These are phyloP conservation scores for Datura wrightii DNA, from an alignment of 257 asterid genomes.

Conservation along the genomic window DNA sequence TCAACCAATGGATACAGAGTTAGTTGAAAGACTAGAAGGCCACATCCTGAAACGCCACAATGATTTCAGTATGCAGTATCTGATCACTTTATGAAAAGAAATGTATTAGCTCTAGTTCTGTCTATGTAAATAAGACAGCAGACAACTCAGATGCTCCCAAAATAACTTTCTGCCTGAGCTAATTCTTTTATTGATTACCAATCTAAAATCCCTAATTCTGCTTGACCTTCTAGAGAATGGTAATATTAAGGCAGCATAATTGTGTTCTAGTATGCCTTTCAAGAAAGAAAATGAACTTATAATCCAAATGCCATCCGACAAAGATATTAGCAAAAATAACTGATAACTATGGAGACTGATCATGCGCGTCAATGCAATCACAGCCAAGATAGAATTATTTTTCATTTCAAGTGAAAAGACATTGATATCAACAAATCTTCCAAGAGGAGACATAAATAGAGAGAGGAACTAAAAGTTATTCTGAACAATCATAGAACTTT, in stretches of 20 bases:
- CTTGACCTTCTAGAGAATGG: not conserved
- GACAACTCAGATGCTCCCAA: not conserved
- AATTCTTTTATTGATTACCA: not conserved
- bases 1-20: constrained; percentile 61
- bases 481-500: not conserved
- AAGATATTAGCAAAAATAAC: not conserved
- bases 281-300: not conserved
- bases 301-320: not conserved
- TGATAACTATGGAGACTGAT: no score
- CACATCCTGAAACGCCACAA: constrained; percentile 58
- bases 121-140: not conserved
- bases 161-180: not conserved
- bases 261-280: not conserved
- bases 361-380: not conserved
- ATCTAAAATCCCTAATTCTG: not conserved
- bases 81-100: not conserved
- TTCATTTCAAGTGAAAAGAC: not conserved
- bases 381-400: not conserved
- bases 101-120: not conserved
- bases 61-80: not conserved
- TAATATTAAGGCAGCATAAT: not conserved
- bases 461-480: not conserved
- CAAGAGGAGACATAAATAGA: not conserved
- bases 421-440: not conserved
- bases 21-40: constrained; percentile 77